Percentiles rank a stretch among this genome's conserved stretches.
phyloP scores from a whole-genome alignment of 371 early-diverging fungal species.

The Mucor mucedo region DNA sequence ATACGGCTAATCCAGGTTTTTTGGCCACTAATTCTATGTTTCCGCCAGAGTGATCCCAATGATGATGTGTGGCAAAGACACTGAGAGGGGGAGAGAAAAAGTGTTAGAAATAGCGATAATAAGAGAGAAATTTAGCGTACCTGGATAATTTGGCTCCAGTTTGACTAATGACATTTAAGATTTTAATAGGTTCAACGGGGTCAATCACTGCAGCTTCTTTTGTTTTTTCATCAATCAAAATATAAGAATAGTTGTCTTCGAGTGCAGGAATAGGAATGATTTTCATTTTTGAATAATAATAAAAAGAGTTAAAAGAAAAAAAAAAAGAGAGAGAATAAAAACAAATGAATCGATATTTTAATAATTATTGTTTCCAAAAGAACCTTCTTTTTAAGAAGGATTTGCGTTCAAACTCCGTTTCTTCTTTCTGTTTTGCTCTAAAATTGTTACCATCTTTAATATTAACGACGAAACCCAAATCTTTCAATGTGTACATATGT shows the following conservation, averaged over 20 bases:
- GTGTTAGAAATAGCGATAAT: too few species aligned
- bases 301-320: not conserved
- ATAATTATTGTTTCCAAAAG: conserved; percentile 15
- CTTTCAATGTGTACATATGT: too few species aligned
- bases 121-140: conserved; percentile 6
- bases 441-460: too few species aligned
- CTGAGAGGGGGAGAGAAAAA: not conserved
- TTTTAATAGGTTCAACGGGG: conserved; percentile 64
- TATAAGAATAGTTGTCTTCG: conserved; percentile 83
- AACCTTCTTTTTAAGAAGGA: conserved; percentile 14
- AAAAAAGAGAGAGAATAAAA: conserved; percentile 5
- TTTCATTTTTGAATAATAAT: conserved; percentile 23
- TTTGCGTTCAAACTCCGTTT: conserved; percentile 8
- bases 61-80: conserved; percentile 42
- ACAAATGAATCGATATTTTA: conserved; percentile 5
- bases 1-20: conserved; percentile 77
- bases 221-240: conserved; percentile 73
- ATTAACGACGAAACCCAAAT: too few species aligned
- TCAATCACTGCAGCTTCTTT: conserved; percentile 64
- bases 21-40: conserved; percentile 61
- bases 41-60: conserved; percentile 84
- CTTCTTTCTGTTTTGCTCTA: not conserved
- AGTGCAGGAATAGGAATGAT: conserved; percentile 47
- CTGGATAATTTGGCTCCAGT: conserved; percentile 57
- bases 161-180: conserved; percentile 51